Evolutionary conservation across 2,329 filamentous ascomycete species (phyloP).

Genomic region (Penicillium griseofulvum): DNA sequence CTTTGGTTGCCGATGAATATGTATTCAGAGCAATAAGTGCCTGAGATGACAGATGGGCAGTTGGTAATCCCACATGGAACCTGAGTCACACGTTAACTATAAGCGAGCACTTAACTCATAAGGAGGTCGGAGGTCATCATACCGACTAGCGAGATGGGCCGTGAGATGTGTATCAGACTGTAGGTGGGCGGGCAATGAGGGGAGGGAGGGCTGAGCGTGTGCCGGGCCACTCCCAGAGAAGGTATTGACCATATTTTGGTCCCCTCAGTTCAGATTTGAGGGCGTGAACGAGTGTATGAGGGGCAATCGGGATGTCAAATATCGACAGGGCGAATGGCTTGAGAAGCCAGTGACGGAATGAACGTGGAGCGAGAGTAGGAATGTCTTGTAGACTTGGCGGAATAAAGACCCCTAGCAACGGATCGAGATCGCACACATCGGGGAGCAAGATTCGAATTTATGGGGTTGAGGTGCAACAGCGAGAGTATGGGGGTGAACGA

Average conservation of each 20-base stretch:
- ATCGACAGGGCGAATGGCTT: not conserved
- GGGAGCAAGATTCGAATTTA: not conserved
- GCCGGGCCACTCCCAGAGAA: conserved; percentile 52
- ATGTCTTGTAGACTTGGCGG: conserved; percentile 2
- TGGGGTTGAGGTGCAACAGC: not conserved
- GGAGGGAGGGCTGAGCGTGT: conserved; percentile 78
- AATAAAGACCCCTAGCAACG: conserved; percentile 7
- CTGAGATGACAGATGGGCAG: conserved; percentile 84
- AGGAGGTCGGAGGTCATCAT: conserved; percentile 7
- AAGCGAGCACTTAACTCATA: not conserved
- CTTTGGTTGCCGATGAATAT: conserved; percentile 83
- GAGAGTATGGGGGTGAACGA: not conserved
- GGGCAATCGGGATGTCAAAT: not conserved
- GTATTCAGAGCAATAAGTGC: conserved; percentile 91
- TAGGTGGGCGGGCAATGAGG: conserved; percentile 73
- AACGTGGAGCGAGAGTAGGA: not conserved
- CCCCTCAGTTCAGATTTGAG: not conserved
- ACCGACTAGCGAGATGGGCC: conserved; percentile 52
- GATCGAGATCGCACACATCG: conserved; percentile 3
- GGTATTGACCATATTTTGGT: conserved; percentile 39
- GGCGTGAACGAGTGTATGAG: conserved; percentile 1
- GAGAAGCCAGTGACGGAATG: not conserved
- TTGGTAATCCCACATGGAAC: conserved; percentile 88
- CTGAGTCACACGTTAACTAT: conserved; percentile 57
- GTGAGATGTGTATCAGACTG: conserved; percentile 54